Percentiles rank a stretch among this genome's conserved stretches.
Conservation (phyloP, 768 basidiomycete genomes). For the Gautieria morchelliformis region DNA sequence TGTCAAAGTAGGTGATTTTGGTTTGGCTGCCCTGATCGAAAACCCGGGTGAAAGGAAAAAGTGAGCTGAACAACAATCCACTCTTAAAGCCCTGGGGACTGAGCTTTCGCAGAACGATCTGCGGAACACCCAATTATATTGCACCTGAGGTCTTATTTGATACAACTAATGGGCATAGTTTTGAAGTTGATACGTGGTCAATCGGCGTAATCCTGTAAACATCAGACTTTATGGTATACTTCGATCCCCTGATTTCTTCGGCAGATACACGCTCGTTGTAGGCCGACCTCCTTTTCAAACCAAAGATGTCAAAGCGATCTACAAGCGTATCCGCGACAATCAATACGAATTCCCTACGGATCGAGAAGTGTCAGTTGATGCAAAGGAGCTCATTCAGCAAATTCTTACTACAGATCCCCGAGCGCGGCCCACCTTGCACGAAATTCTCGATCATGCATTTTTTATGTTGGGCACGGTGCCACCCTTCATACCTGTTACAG, state of each 20-base stretch:
- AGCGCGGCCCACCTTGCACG: slow-evolving; percentile 70
- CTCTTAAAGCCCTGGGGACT: neutral
- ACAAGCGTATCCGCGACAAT: slow-evolving; percentile 90
- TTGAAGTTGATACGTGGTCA: slow-evolving; percentile 98
- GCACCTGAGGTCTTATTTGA: slow-evolving; percentile 97
- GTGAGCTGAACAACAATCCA: slow-evolving; percentile 22
- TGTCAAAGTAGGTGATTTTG: slow-evolving; percentile 95
- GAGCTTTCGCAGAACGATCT: slow-evolving; percentile 57
- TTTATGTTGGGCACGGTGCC: slow-evolving; percentile 80
- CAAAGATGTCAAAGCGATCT: slow-evolving; percentile 94
- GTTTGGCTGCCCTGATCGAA: slow-evolving; percentile 92
- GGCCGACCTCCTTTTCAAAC: slow-evolving; percentile 99
- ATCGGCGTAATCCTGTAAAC: slow-evolving; percentile 81
- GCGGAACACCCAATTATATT: slow-evolving; percentile 98
- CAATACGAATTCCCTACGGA: slow-evolving; percentile 87
- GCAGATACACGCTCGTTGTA: slow-evolving; percentile 73
- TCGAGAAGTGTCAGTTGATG: slow-evolving; percentile 57
- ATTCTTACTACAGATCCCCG: slow-evolving; percentile 83
- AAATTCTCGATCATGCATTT: slow-evolving; percentile 79
- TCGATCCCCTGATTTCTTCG: neutral
- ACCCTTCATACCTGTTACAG: slow-evolving; percentile 66
- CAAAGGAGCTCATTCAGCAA: slow-evolving; percentile 65
- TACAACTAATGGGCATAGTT: slow-evolving; percentile 91
- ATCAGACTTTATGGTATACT: neutral
- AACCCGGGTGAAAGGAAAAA: slow-evolving; percentile 96